Conservation (phyloP, 768 basidiomycete genomes). For the Pluteus cervinus region DNA sequence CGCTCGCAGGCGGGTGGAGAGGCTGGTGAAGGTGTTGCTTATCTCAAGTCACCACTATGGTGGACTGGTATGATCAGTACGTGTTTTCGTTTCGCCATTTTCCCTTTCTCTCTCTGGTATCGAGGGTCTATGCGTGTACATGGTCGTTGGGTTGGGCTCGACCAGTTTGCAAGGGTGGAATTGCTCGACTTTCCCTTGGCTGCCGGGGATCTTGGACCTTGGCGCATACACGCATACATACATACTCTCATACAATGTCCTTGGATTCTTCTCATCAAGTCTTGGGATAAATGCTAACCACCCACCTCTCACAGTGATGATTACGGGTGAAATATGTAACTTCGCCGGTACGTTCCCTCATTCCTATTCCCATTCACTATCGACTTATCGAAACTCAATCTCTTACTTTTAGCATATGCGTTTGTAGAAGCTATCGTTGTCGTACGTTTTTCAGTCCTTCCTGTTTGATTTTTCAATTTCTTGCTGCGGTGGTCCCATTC, state of each 20-base stretch:
- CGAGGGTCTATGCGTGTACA: constrained; percentile 8
- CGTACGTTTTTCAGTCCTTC: constrained; percentile 34
- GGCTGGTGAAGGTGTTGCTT: constrained; percentile 85
- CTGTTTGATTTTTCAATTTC: constrained; percentile 4
- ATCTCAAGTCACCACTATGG: constrained; percentile 92
- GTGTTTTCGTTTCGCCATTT: constrained; percentile 17
- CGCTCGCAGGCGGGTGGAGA: constrained; percentile 75
- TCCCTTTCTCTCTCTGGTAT: not conserved
- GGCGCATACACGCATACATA: too few species aligned
- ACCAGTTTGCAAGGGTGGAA: too few species aligned
- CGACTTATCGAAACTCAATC: constrained; percentile 11
- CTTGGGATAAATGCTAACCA: too few species aligned
- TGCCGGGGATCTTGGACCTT: too few species aligned
- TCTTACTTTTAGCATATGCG: constrained; percentile 55
- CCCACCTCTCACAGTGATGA: too few species aligned
- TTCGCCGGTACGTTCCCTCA: constrained; percentile 57
- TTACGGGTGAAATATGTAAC: constrained; percentile 83
- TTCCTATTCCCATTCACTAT: constrained; percentile 22
- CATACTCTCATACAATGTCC: too few species aligned
- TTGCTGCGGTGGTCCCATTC: not conserved
- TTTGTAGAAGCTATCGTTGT: constrained; percentile 93
- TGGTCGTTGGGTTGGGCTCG: too few species aligned
- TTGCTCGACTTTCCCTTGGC: too few species aligned
- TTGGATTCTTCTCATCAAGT: too few species aligned
- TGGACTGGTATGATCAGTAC: constrained; percentile 89